Evolutionary conservation across 768 basidiomycete genomes (phyloP).

Genomic region (Infundibulicybe gibba): DNA sequence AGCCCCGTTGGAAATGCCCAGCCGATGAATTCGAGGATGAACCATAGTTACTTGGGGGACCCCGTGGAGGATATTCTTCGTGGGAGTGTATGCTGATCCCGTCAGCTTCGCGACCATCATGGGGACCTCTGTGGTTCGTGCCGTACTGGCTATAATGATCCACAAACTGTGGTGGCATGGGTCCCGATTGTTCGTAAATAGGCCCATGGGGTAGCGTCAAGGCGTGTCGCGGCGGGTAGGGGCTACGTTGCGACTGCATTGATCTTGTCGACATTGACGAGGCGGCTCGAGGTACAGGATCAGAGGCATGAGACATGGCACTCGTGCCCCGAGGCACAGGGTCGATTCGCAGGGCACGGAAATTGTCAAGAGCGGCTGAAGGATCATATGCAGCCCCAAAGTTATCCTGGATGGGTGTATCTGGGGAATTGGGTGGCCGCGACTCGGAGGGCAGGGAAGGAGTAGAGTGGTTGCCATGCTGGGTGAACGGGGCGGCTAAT

Average conservation of each 20-base stretch:
- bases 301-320: conserved; percentile 22
- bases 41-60: too few relatives aligned
- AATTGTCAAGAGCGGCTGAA: conserved; percentile 42
- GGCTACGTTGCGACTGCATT: conserved; percentile 16
- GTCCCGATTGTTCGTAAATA: conserved; percentile 1
- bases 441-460: conserved; percentile 39
- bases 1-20: conserved; percentile 7
- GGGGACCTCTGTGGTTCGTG: conserved; percentile 17
- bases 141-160: too few relatives aligned
- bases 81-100: conserved; percentile 32
- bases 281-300: conserved; percentile 50
- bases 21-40: conserved; percentile 13
- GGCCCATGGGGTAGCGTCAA: conserved; percentile 33
- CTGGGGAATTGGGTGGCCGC: conserved; percentile 26
- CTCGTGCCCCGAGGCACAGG: conserved; percentile 24
- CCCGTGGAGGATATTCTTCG: conserved; percentile 20
- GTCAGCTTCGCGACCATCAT: conserved; percentile 30
- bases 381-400: conserved; percentile 35
- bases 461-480: conserved; percentile 44
- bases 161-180: too few relatives aligned
- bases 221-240: conserved; percentile 33
- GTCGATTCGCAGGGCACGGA: conserved; percentile 55
- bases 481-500: conserved; percentile 27
- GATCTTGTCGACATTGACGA: conserved; percentile 55
- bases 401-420: conserved; percentile 9